Evolutionary conservation across 1,284 basidiomycete genomes (phyloP).

Genomic region (Trichosporon coremiiforme): DNA sequence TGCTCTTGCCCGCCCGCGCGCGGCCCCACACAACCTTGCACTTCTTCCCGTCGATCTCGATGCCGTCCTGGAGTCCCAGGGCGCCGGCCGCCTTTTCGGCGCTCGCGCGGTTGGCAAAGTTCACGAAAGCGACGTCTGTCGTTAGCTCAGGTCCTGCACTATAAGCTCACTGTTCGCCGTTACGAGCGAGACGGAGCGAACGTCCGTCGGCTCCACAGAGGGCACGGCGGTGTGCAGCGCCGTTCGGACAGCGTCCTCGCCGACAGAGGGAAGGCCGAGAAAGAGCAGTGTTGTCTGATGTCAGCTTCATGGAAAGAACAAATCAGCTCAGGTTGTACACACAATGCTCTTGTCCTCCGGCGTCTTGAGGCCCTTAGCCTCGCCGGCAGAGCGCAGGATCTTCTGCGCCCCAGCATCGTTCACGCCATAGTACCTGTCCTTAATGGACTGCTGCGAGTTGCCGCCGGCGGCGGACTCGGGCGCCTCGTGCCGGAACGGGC

Average conservation of each 20-base stretch:
- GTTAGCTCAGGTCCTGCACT: neutral
- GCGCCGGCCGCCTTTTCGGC: slow-evolving; percentile 86
- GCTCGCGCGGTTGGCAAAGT: slow-evolving; percentile 76
- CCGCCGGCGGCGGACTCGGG: slow-evolving; percentile 66
- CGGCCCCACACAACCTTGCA: slow-evolving; percentile 81
- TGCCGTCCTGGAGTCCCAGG: slow-evolving; percentile 71
- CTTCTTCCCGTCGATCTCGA: slow-evolving; percentile 77
- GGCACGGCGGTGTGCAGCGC: slow-evolving; percentile 72
- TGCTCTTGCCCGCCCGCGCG: slow-evolving; percentile 62
- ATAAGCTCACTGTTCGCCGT: slow-evolving; percentile 56
- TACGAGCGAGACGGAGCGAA: slow-evolving; percentile 85
- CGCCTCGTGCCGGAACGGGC: slow-evolving; percentile 92
- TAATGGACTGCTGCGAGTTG: slow-evolving; percentile 85
- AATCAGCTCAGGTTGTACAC: slow-evolving; percentile 53
- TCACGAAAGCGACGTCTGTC: slow-evolving; percentile 88
- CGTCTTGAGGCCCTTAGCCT: slow-evolving; percentile 76
- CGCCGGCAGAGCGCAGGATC: slow-evolving; percentile 74
- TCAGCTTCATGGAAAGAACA: neutral
- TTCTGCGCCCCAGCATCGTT: slow-evolving; percentile 90
- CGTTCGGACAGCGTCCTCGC: slow-evolving; percentile 77
- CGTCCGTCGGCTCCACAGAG: slow-evolving; percentile 65
- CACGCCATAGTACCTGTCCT: slow-evolving; percentile 85
- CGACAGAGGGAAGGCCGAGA: slow-evolving; percentile 73
- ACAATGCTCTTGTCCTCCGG: slow-evolving; percentile 86
- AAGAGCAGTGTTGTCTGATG: slow-evolving; percentile 86